Conservation (phyloP, 306 rosid species). For the Oxytropis ochrocephala region DNA sequence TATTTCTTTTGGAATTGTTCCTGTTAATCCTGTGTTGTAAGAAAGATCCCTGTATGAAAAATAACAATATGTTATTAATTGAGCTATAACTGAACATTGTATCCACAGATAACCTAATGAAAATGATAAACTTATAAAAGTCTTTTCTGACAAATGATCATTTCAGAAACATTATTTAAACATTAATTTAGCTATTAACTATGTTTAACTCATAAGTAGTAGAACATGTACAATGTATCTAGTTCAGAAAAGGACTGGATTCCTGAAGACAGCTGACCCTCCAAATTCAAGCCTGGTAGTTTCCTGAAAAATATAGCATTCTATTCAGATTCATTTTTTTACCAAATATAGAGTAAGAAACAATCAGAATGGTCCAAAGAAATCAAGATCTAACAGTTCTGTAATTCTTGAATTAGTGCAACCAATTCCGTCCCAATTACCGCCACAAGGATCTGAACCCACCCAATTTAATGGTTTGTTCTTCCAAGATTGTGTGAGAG, state of each 20-base stretch:
- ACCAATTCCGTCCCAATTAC: conserved; percentile 34
- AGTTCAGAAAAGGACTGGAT: conserved; percentile 43
- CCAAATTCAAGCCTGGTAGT: conserved; percentile 32
- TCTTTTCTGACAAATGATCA: not conserved
- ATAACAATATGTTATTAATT: not conserved
- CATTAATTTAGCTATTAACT: no score
- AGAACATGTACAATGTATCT: conserved; percentile 37
- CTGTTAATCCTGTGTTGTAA: conserved; percentile 43
- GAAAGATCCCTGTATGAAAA: conserved; percentile 58
- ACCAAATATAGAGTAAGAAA: not conserved
- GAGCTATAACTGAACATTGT: not conserved
- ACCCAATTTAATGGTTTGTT: conserved; percentile 41
- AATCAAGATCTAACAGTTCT: conserved; percentile 29
- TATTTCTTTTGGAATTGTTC: conserved; percentile 51
- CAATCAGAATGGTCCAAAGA: conserved; percentile 4
- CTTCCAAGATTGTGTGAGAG: conserved; percentile 29
- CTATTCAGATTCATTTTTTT: not conserved
- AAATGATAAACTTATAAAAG: not conserved
- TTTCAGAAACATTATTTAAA: conserved; percentile 14
- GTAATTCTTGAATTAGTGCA: conserved; percentile 31
- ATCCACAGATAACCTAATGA: not conserved
- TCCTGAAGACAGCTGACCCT: conserved; percentile 43
- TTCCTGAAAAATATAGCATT: conserved; percentile 31
- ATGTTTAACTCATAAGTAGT: not conserved
- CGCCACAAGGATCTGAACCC: conserved; percentile 42